phyloP scores from a whole-genome alignment of 23 red algal genomes.

The Gracilaria gracilis region DNA sequence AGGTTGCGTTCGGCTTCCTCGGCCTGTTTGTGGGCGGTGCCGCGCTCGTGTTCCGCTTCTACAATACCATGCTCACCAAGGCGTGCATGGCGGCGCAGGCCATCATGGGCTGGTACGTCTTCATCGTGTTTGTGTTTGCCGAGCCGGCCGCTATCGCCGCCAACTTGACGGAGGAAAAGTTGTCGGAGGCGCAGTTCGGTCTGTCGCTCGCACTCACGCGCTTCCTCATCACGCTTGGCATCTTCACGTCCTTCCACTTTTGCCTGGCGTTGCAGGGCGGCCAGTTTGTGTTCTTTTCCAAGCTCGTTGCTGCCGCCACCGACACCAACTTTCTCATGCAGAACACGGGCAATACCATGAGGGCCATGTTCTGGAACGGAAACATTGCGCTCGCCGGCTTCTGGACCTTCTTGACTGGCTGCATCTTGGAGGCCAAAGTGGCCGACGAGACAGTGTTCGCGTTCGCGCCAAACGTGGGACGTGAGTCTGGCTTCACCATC shows the following conservation, averaged over 20 bases:
- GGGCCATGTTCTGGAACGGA: slow-evolving; percentile 71
- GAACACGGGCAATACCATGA: slow-evolving; percentile 26
- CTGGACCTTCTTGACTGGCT: slow-evolving; percentile 57
- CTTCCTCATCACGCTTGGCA: slow-evolving; percentile 45
- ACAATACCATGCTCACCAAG: slow-evolving; percentile 46
- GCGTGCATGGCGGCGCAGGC: slow-evolving; percentile 49
- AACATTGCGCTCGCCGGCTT: slow-evolving; percentile 71
- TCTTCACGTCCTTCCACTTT: slow-evolving; percentile 70
- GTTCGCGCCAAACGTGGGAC: neutral
- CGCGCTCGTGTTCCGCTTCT: slow-evolving; percentile 33
- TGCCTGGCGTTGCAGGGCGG: slow-evolving; percentile 78
- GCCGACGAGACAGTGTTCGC: neutral
- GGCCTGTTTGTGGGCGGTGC: slow-evolving; percentile 49
- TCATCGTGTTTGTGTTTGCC: slow-evolving; percentile 69
- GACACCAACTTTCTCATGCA: slow-evolving; percentile 43
- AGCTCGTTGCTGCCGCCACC: slow-evolving; percentile 33
- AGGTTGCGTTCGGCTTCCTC: slow-evolving; percentile 59
- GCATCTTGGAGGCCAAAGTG: slow-evolving; percentile 31
- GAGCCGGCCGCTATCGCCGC: neutral
- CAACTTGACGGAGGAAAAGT: neutral
- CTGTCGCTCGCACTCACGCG: slow-evolving; percentile 23
- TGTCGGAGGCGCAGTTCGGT: neutral
- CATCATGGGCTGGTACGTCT: slow-evolving; percentile 63
- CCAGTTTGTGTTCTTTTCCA: slow-evolving; percentile 63
- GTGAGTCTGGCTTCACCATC: slow-evolving; percentile 1